phyloP scores from a whole-genome alignment of 495 filamentous ascomycete species.

The Aspergillus taichungensis region DNA sequence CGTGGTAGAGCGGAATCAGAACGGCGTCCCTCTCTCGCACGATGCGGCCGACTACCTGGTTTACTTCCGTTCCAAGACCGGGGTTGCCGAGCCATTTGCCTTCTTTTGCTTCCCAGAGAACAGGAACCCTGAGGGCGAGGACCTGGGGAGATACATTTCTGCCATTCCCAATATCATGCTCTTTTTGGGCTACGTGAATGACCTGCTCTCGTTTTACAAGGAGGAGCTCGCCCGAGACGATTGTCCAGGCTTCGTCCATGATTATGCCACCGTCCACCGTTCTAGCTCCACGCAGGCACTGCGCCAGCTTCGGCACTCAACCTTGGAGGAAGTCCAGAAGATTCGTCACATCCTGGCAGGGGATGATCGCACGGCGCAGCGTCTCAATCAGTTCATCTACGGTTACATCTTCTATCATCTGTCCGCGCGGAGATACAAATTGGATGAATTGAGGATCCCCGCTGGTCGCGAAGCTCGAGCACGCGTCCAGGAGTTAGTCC shows the following conservation, averaged over 20 bases:
- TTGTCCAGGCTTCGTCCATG: neutral
- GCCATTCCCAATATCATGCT: constrained; percentile 2
- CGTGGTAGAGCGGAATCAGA: neutral
- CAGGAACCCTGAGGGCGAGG: neutral
- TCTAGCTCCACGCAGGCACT: neutral
- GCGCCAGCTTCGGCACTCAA: neutral
- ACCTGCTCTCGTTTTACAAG: constrained; percentile 3
- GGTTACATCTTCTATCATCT: constrained; percentile 2
- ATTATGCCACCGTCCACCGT: neutral
- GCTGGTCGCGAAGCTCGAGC: too few relatives aligned
- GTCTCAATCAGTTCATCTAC: neutral
- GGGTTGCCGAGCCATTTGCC: neutral
- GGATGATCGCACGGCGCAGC: neutral
- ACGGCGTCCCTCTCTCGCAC: neutral
- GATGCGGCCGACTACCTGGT: neutral
- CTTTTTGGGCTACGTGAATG: constrained; percentile 1
- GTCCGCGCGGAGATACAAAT: neutral
- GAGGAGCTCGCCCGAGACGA: neutral
- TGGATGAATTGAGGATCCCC: neutral
- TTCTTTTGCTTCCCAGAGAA: constrained; percentile 4
- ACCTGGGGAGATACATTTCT: neutral
- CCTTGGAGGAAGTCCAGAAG: neutral
- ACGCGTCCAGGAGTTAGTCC: too few relatives aligned
- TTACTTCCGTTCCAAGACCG: constrained; percentile 1
- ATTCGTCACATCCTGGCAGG: neutral